Evolutionary conservation across 2,329 filamentous ascomycete species (phyloP), one percentile per base, ranked within the genome.

Genomic region (Cercospora zeae-maydis): DNA sequence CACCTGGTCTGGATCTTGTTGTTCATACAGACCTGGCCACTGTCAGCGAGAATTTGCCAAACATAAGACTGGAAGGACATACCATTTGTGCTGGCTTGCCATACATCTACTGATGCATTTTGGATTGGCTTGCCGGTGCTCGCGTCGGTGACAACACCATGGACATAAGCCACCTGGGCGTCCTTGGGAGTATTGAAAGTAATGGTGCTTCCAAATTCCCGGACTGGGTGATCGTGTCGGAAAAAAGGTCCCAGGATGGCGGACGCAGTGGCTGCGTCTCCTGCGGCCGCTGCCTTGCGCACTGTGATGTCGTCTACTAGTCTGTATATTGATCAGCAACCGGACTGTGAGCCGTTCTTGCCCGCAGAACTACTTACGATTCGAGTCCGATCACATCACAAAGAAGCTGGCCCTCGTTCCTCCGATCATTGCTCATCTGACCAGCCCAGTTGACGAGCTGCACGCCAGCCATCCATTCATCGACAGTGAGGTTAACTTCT

Each of bases 211-310:
- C 89, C 91, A 72, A 89, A 89, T n/a, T 85, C 78, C 52, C 88
- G 83, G 62, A 83, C 78, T 4, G 91, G 91, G 0, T 91, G 86
- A 69, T 92, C 83, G 47, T 86, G 82, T 5, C 90, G 84, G 85
- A 90, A 96, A 79, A 96, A 96, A 1, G 92, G 92, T 0, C 92
- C 92, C 0, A 96, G 83, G 67, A 96, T 92, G 42, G 91, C 87
- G 3, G 89, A 90, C 1, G 90, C 85, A 4, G 91, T 95, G 10
- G 86, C 81, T 24, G 75, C 73, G 60, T 78, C 76, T 21, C 62
- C 64, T 0, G 80, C 80, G 39, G 83, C 81, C 55, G 83, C 82
- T 31, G 83, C 82, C 56, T 84, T 80, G 64, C 86, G 87, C 78
- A 87, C 89, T 60, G 89, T 91, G 72, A 95, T 93, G 74, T 93